These are phyloP conservation scores for Mortierella sp. DNA, from an alignment of 371 early-diverging fungal genomes.

Conservation along the genomic window DNA sequence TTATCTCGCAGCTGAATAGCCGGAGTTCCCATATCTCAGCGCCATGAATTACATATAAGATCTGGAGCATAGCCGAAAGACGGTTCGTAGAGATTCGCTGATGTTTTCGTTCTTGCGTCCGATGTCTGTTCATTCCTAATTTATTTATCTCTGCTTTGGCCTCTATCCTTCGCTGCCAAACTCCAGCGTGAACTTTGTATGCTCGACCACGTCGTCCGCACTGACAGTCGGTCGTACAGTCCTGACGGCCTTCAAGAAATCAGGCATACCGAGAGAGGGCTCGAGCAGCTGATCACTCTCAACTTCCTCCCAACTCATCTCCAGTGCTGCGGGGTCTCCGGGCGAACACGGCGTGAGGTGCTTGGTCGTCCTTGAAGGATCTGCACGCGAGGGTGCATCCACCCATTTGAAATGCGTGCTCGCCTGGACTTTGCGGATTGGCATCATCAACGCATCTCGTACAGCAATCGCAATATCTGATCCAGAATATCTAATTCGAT, in stretches of 20 bases:
- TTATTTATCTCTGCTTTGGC: background rate
- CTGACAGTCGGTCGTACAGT: slow-evolving; percentile 90
- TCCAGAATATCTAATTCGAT: slow-evolving; percentile 79
- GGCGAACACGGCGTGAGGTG: slow-evolving; percentile 96
- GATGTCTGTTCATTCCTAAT: no score
- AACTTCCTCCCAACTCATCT: slow-evolving; percentile 93
- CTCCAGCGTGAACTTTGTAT: slow-evolving; percentile 91
- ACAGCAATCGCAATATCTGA: slow-evolving; percentile 95
- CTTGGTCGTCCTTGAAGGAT: slow-evolving; percentile 61
- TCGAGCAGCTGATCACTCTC: slow-evolving; percentile 89
- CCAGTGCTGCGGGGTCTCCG: slow-evolving; percentile 89
- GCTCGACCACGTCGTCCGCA: slow-evolving; percentile 80
- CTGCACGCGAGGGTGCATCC: slow-evolving; percentile 73
- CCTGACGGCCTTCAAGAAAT: slow-evolving; percentile 88
- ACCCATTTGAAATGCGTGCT: slow-evolving; percentile 97
- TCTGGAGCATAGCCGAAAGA: no score
- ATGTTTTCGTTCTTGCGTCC: no score
- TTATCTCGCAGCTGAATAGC: no score
- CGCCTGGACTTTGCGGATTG: slow-evolving; percentile 94
- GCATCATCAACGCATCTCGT: slow-evolving; percentile 97
- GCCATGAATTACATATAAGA: no score
- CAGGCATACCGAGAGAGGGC: slow-evolving; percentile 85
- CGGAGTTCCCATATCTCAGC: no score
- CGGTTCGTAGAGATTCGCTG: no score
- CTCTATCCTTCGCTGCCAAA: slow-evolving; percentile 84